Conservation (phyloP, 2,329 filamentous ascomycete genomes). For the Stemphylium beticola region DNA sequence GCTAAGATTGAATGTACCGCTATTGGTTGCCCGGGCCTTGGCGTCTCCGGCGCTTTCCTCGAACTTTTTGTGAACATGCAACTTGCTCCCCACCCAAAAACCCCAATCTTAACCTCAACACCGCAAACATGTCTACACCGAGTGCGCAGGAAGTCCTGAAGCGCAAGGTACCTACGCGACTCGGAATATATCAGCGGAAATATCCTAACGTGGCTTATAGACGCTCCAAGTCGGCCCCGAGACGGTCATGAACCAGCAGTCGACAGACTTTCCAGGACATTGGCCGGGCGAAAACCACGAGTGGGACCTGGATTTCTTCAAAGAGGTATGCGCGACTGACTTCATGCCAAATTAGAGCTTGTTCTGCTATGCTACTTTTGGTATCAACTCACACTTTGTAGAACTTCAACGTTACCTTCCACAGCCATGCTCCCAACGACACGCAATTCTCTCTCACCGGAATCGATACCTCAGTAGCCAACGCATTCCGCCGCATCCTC, state of each 20-base stretch:
- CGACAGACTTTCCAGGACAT: slow-evolving; percentile 90
- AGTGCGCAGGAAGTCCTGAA: slow-evolving; percentile 62
- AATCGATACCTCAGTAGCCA: slow-evolving; percentile 89
- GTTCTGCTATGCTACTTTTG: not conserved
- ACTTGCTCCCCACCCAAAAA: slow-evolving; percentile 26
- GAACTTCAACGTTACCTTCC: slow-evolving; percentile 77
- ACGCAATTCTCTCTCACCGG: slow-evolving; percentile 90
- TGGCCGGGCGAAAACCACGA: slow-evolving; percentile 85
- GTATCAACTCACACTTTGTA: slow-evolving; percentile 35
- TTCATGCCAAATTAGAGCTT: not conserved
- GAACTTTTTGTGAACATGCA: slow-evolving; percentile 33
- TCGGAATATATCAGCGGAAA: not conserved
- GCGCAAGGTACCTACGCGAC: slow-evolving; percentile 62
- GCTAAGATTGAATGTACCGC: slow-evolving; percentile 34
- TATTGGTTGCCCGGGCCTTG: slow-evolving; percentile 41
- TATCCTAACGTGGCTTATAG: slow-evolving; percentile 53
- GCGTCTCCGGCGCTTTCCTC: slow-evolving; percentile 20
- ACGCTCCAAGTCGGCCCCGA: slow-evolving; percentile 87
- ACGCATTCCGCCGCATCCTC: slow-evolving; percentile 95
- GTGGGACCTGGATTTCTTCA: slow-evolving; percentile 79
- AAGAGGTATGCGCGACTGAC: slow-evolving; percentile 52
- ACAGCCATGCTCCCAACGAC: slow-evolving; percentile 79
- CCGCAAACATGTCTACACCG: slow-evolving; percentile 52
- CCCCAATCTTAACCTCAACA: slow-evolving; percentile 13
- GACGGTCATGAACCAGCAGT: slow-evolving; percentile 86